Percentiles rank a stretch among this genome's conserved stretches.
Conservation (phyloP, 2,329 filamentous ascomycete genomes). For the Intubia oerlemansii region DNA sequence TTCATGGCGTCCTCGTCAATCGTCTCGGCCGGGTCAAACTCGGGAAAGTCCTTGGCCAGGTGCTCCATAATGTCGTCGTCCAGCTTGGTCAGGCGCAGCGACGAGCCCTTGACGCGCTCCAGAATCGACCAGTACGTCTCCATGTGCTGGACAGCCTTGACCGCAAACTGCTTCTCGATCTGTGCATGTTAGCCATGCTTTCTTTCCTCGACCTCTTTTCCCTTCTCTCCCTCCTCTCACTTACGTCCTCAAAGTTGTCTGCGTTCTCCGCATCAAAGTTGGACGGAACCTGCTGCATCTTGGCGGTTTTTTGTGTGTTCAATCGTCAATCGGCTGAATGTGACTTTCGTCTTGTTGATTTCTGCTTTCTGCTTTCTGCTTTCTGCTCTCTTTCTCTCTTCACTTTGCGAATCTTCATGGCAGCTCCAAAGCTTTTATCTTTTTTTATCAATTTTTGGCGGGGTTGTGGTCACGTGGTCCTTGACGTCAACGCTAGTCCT, state of each 20-base stretch:
- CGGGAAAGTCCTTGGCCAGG: conserved; percentile 72
- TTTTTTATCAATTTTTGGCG: too few species aligned
- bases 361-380: too few species aligned
- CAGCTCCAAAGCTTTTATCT: too few species aligned
- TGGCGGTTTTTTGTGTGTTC: conserved; percentile 8
- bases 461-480: too few species aligned
- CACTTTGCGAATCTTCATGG: too few species aligned
- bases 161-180: conserved; percentile 99
- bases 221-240: conserved; percentile 11
- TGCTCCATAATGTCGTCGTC: conserved; percentile 91
- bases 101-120: conserved; percentile 73
- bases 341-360: too few species aligned
- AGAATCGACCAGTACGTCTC: conserved; percentile 94
- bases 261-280: conserved; percentile 37
- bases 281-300: conserved; percentile 20
- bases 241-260: conserved; percentile 31
- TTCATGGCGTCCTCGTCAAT: conserved; percentile 94
- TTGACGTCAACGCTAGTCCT: too few species aligned
- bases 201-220: too few species aligned
- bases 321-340: too few species aligned
- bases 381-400: too few species aligned
- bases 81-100: conserved; percentile 74
- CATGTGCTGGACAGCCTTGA: conserved; percentile 94
- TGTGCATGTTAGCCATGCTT: conserved; percentile 15
- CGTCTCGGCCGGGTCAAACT: conserved; percentile 63